phyloP scores from a whole-genome alignment of 176 grass and related monocot genomes.

The Sorghum bicolor region DNA sequence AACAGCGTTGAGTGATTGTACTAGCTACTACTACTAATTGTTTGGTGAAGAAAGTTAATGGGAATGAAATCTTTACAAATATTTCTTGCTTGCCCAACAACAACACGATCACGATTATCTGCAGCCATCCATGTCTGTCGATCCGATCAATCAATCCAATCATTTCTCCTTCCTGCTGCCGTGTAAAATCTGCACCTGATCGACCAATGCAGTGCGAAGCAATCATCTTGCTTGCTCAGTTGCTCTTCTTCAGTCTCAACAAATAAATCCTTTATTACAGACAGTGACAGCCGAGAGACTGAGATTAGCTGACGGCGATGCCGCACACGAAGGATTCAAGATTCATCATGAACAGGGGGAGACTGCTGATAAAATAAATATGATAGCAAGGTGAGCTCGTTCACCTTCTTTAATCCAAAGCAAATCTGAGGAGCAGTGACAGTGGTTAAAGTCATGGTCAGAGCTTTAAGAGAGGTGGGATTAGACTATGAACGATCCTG shows the following conservation, averaged over 20 bases:
- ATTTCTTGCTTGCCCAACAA: background rate
- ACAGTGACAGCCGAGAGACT: constrained; percentile 12
- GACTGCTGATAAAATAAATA: constrained; percentile 11
- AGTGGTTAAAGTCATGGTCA: constrained; percentile 33
- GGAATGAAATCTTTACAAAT: constrained; percentile 25
- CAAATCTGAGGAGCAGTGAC: constrained; percentile 22
- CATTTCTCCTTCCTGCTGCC: background rate
- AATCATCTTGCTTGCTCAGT: constrained; percentile 9
- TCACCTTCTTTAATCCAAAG: constrained; percentile 25
- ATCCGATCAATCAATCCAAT: background rate
- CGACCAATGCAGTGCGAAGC: background rate
- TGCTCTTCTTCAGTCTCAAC: constrained; percentile 26
- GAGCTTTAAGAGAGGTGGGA: constrained; percentile 25
- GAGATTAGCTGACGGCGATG: background rate
- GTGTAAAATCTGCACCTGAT: constrained; percentile 8
- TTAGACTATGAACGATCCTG: constrained; percentile 25
- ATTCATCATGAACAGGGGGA: background rate
- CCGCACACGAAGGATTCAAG: background rate
- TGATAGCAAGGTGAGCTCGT: background rate
- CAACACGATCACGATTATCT: background rate
- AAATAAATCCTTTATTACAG: constrained; percentile 16
- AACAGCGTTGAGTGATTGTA: constrained; percentile 48
- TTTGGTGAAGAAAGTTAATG: constrained; percentile 35
- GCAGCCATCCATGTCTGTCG: constrained; percentile 18
- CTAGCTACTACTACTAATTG: constrained; percentile 24